These are phyloP conservation scores for Neurospora sp. DNA, from an alignment of 2,329 filamentous ascomycete genomes.

Conservation along the genomic window DNA sequence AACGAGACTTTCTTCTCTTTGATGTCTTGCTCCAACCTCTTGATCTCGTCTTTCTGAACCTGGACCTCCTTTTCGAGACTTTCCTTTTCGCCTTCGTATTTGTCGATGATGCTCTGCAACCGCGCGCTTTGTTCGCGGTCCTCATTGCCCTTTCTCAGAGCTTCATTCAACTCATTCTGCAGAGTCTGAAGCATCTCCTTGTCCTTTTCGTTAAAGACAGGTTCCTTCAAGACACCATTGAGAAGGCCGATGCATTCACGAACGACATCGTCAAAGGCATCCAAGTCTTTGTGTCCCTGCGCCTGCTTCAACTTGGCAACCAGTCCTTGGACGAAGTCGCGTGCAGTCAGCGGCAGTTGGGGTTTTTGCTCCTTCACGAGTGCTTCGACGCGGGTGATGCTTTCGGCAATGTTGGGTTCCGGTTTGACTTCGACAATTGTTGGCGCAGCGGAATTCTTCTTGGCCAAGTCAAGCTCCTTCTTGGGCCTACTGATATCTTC, in stretches of 20 bases:
- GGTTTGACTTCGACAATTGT: neutral
- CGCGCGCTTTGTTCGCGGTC: neutral
- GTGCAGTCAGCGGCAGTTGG: neutral
- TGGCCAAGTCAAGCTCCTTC: neutral
- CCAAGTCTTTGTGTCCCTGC: neutral
- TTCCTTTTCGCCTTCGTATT: neutral
- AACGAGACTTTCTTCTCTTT: neutral
- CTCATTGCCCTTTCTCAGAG: neutral
- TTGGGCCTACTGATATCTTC: neutral
- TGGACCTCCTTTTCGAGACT: neutral
- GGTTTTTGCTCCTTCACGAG: neutral
- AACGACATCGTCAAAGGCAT: neutral
- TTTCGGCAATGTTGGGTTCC: neutral
- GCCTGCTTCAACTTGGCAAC: neutral
- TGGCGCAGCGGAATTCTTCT: neutral
- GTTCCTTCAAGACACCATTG: neutral
- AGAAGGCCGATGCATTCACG: neutral
- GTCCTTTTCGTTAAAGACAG: neutral
- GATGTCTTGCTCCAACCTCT: neutral
- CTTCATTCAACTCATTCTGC: neutral
- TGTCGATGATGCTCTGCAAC: neutral
- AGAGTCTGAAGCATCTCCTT: neutral
- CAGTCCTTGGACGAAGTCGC: neutral
- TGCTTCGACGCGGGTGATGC: neutral
- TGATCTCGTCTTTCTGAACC: neutral